Base-by-base conservation (phyloP, 108 stramenopile genomes). In the Hondaea fermentalgiana region DNA sequence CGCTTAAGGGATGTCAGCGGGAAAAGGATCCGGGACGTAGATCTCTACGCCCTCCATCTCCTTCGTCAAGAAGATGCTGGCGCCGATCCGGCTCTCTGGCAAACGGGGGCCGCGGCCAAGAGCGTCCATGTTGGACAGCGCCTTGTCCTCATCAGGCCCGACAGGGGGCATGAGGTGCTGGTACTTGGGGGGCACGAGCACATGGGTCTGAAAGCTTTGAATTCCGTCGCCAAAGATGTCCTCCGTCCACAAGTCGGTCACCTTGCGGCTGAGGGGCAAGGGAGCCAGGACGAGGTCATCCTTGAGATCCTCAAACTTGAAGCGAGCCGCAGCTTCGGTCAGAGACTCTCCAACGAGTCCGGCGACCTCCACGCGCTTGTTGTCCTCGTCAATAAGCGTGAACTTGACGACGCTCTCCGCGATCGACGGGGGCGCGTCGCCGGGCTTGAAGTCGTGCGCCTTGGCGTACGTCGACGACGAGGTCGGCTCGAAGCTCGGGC, bases 211-310 rank as follows among this genome's bases (percentile, higher is more conserved):
- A 45, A 25, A 53, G 76, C 49, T 53, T 0, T 6, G 17, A 16
- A 53, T 28, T 43, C 76, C 76, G n/a, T 83, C 76, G 51, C 76
- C 76, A 23, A 83, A 83, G 76, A 53, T 83, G 51, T 83, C 76
- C 76, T 83, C 49, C 10, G 76, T 83, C 49, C 51, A 83, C 19
- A 47, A 16, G 49, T 83, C 76, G 1, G 45, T 83, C 19, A 53
- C 49, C 45, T 25, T 28, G 49, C 45, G 49, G 16, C 14, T 47
- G 10, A 25, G 6, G 45, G 76, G 76, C n/a, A 83, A 14, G n/a
- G 10, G 17, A 6, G 16, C 16, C 3, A 17, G 43, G 12, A 6
- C 23, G 17, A 17, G 44, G 76, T 53, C 51, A 0, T 83, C 23
- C n/a, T 47, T 45, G 10, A 83, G 49, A 12, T 83, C 51, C 3